Evolutionary conservation across 106 monocot species (phyloP).

Genomic region (Amphibolis antarctica): DNA sequence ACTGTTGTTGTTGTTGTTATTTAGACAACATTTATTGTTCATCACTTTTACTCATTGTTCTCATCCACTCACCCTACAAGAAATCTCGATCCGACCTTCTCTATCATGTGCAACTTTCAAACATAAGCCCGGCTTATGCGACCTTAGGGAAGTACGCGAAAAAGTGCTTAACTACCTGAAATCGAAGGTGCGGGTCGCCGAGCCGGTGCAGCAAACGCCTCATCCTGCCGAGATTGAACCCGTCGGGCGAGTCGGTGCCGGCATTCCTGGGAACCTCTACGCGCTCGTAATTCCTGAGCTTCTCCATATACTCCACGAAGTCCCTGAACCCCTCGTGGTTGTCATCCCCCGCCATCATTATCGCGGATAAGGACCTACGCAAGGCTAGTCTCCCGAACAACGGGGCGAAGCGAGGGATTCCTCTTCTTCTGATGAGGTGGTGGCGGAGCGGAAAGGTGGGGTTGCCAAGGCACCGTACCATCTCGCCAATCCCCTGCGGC

Average conservation of each 20-base stretch:
- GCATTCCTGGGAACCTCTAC: constrained; percentile 58
- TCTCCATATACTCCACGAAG: constrained; percentile 73
- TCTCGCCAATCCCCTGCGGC: too few relatives aligned
- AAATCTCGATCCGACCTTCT: too few relatives aligned
- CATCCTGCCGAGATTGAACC: constrained; percentile 98
- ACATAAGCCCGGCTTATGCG: too few relatives aligned
- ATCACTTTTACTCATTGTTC: too few relatives aligned
- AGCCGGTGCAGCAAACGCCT: constrained; percentile 48
- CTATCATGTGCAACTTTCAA: too few relatives aligned
- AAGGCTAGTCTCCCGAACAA: not conserved
- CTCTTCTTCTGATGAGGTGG: not conserved
- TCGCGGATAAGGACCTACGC: not conserved
- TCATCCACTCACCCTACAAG: too few relatives aligned
- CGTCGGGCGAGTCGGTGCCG: constrained; percentile 70
- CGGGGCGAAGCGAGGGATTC: not conserved
- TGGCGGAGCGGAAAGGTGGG: not conserved
- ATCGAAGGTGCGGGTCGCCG: constrained; percentile 60
- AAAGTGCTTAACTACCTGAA: constrained; percentile 27
- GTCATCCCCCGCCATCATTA: not conserved
- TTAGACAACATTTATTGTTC: too few relatives aligned
- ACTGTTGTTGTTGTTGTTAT: too few relatives aligned
- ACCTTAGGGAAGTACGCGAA: too few relatives aligned
- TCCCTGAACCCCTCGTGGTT: constrained; percentile 18
- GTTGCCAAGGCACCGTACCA: not conserved
- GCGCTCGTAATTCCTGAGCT: constrained; percentile 72